Evolutionary conservation across 768 basidiomycete species (phyloP).

Genomic region (Lyophyllum atratum): DNA sequence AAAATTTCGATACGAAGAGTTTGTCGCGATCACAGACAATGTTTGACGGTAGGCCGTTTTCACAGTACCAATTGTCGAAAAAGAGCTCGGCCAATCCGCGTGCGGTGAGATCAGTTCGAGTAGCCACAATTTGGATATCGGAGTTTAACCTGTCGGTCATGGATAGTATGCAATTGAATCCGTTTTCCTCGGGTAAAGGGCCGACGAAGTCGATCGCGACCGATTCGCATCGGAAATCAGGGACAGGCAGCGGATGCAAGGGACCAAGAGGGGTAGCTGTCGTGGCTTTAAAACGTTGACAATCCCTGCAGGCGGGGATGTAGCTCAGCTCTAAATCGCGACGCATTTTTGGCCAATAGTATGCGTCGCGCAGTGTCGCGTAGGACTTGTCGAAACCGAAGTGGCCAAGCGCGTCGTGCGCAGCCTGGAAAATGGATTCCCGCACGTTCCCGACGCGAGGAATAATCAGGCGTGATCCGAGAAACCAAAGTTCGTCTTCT

Average conservation of each 20-base stretch:
- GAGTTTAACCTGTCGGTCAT: not conserved
- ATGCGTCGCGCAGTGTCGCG: slow-evolving; percentile 2
- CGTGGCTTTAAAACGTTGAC: not conserved
- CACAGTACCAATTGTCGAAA: not conserved
- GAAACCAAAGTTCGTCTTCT: not conserved
- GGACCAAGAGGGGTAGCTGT: not conserved
- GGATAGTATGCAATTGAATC: not conserved
- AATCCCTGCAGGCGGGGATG: not conserved
- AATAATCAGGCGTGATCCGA: not conserved
- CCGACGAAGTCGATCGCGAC: not conserved
- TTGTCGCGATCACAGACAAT: not conserved
- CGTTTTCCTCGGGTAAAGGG: not conserved
- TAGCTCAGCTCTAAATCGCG: not conserved
- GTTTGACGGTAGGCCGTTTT: not conserved
- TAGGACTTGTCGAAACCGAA: not conserved
- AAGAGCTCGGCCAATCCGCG: not conserved
- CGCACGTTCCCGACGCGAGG: not conserved
- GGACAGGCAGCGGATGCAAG: not conserved
- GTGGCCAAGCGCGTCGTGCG: not conserved
- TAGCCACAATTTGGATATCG: not conserved
- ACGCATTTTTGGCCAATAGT: not conserved
- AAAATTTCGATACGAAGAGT: not conserved
- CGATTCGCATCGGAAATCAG: not conserved
- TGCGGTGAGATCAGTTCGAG: not conserved
- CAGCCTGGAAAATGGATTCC: not conserved